These are phyloP conservation scores for Nakazawaea sp. DNA, from an alignment of 805 yeast genomes.

Conservation along the genomic window DNA sequence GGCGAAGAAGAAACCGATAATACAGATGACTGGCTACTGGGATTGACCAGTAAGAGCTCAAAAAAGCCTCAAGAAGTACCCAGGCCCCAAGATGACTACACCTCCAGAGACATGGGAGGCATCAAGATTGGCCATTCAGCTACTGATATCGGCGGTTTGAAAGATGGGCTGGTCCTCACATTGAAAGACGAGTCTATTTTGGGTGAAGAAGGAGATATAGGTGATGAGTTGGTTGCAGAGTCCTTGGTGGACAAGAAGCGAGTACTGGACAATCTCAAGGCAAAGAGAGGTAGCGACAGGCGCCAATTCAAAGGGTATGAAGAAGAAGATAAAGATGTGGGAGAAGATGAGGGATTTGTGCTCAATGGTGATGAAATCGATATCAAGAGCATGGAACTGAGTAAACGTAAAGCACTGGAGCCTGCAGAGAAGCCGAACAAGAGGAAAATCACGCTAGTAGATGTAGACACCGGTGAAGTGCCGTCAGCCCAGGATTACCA, in stretches of 20 bases:
- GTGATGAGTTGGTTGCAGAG: conserved; percentile 35
- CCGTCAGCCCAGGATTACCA: conserved; percentile 1
- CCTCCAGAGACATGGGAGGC: conserved; percentile 25
- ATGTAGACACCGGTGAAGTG: background rate
- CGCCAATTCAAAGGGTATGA: conserved; percentile 21
- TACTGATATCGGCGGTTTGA: conserved; percentile 28
- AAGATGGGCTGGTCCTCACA: conserved; percentile 44
- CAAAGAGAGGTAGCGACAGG: conserved; percentile 15
- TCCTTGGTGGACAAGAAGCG: conserved; percentile 24
- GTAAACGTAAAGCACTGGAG: background rate
- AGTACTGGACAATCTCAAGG: conserved; percentile 19
- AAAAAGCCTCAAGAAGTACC: conserved; percentile 6
- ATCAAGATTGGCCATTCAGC: conserved; percentile 39
- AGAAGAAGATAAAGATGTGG: conserved; percentile 16
- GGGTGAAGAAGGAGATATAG: conserved; percentile 25
- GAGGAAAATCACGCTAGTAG: conserved; percentile 9
- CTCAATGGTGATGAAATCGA: conserved; percentile 17
- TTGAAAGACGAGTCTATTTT: conserved; percentile 42
- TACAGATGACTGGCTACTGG: conserved; percentile 36
- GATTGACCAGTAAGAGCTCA: conserved; percentile 21
- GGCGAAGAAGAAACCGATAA: conserved; percentile 21
- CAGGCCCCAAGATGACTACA: conserved; percentile 13
- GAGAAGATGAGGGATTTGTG: conserved; percentile 17
- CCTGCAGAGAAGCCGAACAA: background rate
- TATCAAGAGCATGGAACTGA: background rate